Percentiles rank a stretch among this genome's conserved stretches.
Conservation (phyloP, 2,329 filamentous ascomycete species). For the Diatrype stigma region DNA sequence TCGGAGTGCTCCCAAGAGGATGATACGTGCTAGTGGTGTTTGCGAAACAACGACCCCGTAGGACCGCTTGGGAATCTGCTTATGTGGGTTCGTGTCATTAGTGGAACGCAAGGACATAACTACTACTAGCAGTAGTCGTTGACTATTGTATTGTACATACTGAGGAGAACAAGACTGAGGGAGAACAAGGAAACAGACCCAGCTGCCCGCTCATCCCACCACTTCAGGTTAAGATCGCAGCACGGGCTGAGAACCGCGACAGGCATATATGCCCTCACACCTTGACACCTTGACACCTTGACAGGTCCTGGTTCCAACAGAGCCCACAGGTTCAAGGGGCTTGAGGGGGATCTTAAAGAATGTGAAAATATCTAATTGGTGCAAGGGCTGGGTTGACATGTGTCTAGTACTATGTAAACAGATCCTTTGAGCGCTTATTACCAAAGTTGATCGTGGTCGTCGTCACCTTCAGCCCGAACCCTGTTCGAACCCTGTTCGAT, state of each 20-base stretch:
- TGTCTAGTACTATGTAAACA: not conserved
- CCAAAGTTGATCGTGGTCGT: too few species aligned
- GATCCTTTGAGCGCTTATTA: too few species aligned
- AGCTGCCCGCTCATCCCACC: not conserved
- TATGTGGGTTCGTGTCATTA: not conserved
- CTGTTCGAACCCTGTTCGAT: too few species aligned
- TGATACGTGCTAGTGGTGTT: not conserved
- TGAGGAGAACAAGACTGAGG: too few species aligned
- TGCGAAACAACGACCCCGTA: not conserved
- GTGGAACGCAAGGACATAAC: not conserved
- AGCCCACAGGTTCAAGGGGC: not conserved
- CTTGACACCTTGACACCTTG: too few species aligned
- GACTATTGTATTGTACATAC: too few species aligned
- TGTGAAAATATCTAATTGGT: too few species aligned
- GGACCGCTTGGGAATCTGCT: not conserved
- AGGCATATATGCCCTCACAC: too few species aligned
- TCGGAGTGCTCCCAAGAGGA: not conserved
- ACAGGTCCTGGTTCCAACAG: not conserved
- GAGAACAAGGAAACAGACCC: not conserved
- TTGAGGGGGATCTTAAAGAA: too few species aligned
- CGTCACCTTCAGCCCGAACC: too few species aligned
- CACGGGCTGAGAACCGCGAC: not conserved
- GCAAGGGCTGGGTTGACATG: not conserved
- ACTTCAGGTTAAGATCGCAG: not conserved
- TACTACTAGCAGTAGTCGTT: too few species aligned